Base-by-base conservation (phyloP, 2,329 filamentous ascomycete species). In the Nemania abortiva region DNA sequence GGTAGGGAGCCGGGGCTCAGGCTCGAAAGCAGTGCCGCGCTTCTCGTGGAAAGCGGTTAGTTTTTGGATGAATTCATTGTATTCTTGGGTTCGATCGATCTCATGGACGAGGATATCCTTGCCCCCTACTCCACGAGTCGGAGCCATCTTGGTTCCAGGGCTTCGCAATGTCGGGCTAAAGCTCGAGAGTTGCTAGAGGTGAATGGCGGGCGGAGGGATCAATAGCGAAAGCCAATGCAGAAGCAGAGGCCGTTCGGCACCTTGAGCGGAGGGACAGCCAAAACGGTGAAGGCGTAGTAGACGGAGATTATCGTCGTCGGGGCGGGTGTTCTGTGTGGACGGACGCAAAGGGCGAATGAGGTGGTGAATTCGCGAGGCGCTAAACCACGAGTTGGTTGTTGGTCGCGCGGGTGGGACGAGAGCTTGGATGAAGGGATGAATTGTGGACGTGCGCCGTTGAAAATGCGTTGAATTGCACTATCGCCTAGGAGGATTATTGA, bases 11-110 rank as follows among this genome's bases (percentile, higher is more conserved):
- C 77, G 72, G 84, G 90, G 94, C 79, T 95, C 91, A 34, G 90
- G 86, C 70, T 97, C 94, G 74, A 97, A 89, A 66, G 85, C 82
- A 7, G 93, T 97, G 63, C 93, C 93, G 82, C 94, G 89, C 80
- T 93, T 89, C 75, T 90, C 86, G 81, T 97, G 93, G 78, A 93
- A 97, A 55, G 85, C 88, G 59, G 85, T 87, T 65, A 97, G 83
- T 76, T 91, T 89, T 74, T 87, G 84, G 77, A 97, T 92, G 79
- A 97, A 97, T 52, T 92, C 89, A 65, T 91, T 88, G 81, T 94
- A 94, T 81, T 96, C 93, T 59, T 87, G 82, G 2, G 88, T 90
- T 66, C 86, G 85, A 62, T 90, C 87, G 80, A 91, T 88, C 72
- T 76, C 72, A 65, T 79, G 78, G 70, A 78, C 72, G 42, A 76